These are phyloP conservation scores for Chaetomidium leptoderma DNA, from an alignment of 495 filamentous ascomycete species.

Conservation along the genomic window DNA sequence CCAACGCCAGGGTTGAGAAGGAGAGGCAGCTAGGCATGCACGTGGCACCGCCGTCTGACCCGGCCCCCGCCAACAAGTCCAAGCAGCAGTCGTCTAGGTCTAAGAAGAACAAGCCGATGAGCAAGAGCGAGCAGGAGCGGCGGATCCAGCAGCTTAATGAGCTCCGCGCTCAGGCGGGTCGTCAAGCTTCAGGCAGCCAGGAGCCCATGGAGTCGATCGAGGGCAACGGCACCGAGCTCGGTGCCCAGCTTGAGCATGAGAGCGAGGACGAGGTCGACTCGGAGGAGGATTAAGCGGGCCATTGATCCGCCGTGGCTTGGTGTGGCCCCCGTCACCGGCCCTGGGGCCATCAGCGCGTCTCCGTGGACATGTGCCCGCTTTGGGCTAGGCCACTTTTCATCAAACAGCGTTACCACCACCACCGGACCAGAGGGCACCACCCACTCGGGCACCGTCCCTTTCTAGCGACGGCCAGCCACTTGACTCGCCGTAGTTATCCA, in stretches of 20 bases:
- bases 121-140: constrained; percentile 84
- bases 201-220: constrained; percentile 44
- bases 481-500: constrained; percentile 3
- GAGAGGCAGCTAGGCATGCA: constrained; percentile 27
- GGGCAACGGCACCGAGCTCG: constrained; percentile 28
- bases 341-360: too few relatives aligned
- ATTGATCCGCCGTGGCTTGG: too few relatives aligned
- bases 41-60: constrained; percentile 31
- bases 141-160: constrained; percentile 75
- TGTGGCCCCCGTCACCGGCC: too few relatives aligned
- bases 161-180: constrained; percentile 46
- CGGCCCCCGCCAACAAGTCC: constrained; percentile 34
- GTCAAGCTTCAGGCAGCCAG: constrained; percentile 45
- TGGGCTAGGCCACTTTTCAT: too few relatives aligned
- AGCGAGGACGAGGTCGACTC: constrained; percentile 37
- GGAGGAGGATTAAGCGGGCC: constrained; percentile 32
- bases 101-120: constrained; percentile 99
- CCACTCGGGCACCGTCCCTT: not conserved
- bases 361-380: too few relatives aligned
- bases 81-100: constrained; percentile 57
- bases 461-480: not conserved
- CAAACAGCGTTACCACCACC: not conserved
- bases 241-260: constrained; percentile 22
- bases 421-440: not conserved
- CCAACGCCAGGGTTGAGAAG: constrained; percentile 45